Conservation (phyloP, 2,329 filamentous ascomycete genomes). For the Parastagonospora nodorum region DNA sequence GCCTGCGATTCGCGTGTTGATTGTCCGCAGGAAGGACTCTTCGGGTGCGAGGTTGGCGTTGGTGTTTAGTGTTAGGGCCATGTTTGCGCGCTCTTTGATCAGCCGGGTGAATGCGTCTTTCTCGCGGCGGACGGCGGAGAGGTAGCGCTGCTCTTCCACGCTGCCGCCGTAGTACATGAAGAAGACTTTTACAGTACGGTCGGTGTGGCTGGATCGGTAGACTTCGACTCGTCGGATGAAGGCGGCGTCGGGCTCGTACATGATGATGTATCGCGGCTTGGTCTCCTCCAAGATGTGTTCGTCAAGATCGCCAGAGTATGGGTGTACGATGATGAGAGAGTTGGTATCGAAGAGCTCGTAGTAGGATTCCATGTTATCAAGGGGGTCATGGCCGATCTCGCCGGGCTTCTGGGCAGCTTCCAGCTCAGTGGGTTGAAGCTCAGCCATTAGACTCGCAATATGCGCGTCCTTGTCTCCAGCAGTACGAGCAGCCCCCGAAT, state of each 20-base stretch:
- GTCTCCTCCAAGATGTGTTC: conserved; percentile 95
- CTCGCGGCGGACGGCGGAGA: conserved; percentile 86
- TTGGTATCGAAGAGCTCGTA: conserved; percentile 92
- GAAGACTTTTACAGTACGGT: conserved; percentile 87
- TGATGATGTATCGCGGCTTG: conserved; percentile 91
- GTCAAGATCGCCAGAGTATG: conserved; percentile 94
- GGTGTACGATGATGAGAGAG: conserved; percentile 85
- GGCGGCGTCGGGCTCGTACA: conserved; percentile 95
- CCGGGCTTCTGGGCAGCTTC: conserved; percentile 74
- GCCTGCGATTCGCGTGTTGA: conserved; percentile 96
- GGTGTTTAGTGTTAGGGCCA: conserved; percentile 85
- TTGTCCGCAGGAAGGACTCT: conserved; percentile 88
- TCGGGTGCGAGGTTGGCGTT: conserved; percentile 73
- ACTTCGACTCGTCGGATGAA: conserved; percentile 96
- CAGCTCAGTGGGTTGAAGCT: conserved; percentile 78
- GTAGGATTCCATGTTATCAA: conserved; percentile 90
- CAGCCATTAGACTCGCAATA: conserved; percentile 79
- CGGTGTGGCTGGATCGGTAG: conserved; percentile 91
- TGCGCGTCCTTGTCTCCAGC: conserved; percentile 83
- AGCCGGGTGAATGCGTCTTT: conserved; percentile 95
- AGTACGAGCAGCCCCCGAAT: conserved; percentile 73
- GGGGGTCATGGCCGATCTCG: conserved; percentile 75
- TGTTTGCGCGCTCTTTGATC: conserved; percentile 90
- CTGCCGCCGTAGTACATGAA: conserved; percentile 96
- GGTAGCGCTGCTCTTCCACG: conserved; percentile 92